Conservation (phyloP, 2,329 filamentous ascomycete species). For the Verticillium nubilum region DNA sequence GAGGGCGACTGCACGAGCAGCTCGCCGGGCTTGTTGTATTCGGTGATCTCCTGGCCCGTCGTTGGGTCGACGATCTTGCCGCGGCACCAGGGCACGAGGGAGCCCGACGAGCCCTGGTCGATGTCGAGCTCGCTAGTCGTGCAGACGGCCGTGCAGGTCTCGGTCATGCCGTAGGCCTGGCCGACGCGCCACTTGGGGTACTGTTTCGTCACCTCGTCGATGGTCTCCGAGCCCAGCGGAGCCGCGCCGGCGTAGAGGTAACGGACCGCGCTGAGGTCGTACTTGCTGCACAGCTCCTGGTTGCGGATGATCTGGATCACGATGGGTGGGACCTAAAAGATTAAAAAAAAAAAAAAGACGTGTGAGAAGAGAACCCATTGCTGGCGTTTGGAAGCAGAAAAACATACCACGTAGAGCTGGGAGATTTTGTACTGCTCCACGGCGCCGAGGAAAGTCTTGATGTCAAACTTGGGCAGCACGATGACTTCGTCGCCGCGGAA, state of each 20-base stretch:
- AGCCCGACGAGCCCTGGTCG: constrained; percentile 64
- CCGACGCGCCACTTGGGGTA: constrained; percentile 62
- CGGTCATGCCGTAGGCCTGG: constrained; percentile 74
- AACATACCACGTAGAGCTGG: constrained; percentile 56
- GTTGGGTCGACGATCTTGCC: constrained; percentile 57
- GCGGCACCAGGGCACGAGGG: constrained; percentile 56
- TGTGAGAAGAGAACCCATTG: neutral
- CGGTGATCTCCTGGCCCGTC: constrained; percentile 64
- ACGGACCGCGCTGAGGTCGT: constrained; percentile 63
- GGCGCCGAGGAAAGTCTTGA: constrained; percentile 55
- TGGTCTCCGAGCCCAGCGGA: constrained; percentile 65
- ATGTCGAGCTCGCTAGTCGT: constrained; percentile 54
- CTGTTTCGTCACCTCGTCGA: constrained; percentile 52
- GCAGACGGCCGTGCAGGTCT: constrained; percentile 64
- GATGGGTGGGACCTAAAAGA: constrained; percentile 64
- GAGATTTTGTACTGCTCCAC: constrained; percentile 67
- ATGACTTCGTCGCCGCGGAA: constrained; percentile 71
- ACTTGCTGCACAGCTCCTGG: constrained; percentile 51
- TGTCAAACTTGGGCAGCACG: constrained; percentile 71
- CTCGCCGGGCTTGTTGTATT: constrained; percentile 71
- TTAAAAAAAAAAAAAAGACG: neutral
- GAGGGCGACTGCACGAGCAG: constrained; percentile 72
- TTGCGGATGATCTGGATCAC: constrained; percentile 69
- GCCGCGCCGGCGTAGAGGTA: constrained; percentile 68
- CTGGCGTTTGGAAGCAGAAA: neutral